Evolutionary conservation across 345 rosid genomes (phyloP).

Genomic region (Carallia pectinifolia): DNA sequence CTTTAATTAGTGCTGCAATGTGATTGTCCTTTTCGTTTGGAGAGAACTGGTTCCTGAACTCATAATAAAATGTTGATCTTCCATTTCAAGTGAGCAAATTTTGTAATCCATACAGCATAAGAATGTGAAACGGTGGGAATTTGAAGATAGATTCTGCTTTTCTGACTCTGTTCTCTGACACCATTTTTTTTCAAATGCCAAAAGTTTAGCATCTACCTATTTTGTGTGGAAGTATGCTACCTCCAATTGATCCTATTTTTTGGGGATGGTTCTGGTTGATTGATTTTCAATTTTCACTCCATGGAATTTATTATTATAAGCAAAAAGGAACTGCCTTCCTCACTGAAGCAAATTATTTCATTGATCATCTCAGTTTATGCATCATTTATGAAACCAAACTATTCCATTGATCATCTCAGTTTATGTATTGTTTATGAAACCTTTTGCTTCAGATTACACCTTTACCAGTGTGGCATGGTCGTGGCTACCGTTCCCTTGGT

Average conservation of each 20-base stretch:
- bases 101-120: background rate
- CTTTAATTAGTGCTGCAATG: background rate
- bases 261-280: too few relatives aligned
- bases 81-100: background rate
- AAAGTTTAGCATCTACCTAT: too few relatives aligned
- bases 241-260: too few relatives aligned
- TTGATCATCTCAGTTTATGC: too few relatives aligned
- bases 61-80: background rate
- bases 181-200: too few relatives aligned
- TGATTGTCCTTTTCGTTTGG: constrained; percentile 3
- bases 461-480: constrained; percentile 95
- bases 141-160: too few relatives aligned
- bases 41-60: background rate
- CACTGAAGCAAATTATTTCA: background rate
- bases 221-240: too few relatives aligned
- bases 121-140: too few relatives aligned
- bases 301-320: background rate
- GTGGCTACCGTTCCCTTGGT: constrained; percentile 79
- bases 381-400: too few relatives aligned
- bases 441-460: constrained; percentile 63
- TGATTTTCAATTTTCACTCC: too few relatives aligned
- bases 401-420: background rate
- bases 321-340: background rate
- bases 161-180: too few relatives aligned
- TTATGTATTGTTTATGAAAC: background rate